phyloP scores from a whole-genome alignment of 2,329 filamentous ascomycete species.

The Macrophomina tecta region DNA sequence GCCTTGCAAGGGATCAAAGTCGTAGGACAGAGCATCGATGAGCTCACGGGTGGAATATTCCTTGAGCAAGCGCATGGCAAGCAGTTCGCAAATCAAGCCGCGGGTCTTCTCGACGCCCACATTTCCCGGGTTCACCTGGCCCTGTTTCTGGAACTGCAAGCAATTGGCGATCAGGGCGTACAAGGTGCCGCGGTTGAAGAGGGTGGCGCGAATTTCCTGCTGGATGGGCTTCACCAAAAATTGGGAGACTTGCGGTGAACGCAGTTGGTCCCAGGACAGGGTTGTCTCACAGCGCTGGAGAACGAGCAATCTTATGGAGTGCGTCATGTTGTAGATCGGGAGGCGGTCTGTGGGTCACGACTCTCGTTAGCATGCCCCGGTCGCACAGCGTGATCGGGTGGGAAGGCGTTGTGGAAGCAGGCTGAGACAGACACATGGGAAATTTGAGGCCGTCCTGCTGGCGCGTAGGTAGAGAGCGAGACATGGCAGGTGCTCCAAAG shows the following conservation, averaged over 20 bases:
- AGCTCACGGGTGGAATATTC: conserved; percentile 89
- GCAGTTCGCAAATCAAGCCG: conserved; percentile 85
- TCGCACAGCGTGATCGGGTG: conserved; percentile 5
- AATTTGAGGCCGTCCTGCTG: not conserved
- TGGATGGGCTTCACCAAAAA: conserved; percentile 96
- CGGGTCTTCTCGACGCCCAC: conserved; percentile 83
- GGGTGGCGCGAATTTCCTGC: conserved; percentile 80
- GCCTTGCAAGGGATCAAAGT: conserved; percentile 91
- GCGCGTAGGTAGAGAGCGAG: not conserved
- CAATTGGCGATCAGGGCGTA: conserved; percentile 94
- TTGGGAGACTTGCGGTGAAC: conserved; percentile 94
- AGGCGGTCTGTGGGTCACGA: conserved; percentile 69
- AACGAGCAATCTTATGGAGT: conserved; percentile 85
- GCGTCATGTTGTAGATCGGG: conserved; percentile 88
- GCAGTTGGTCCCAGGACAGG: conserved; percentile 90
- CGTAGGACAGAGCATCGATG: conserved; percentile 92
- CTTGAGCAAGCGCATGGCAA: conserved; percentile 87
- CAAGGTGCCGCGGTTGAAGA: conserved; percentile 84
- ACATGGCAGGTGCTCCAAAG: not conserved
- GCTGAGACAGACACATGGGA: not conserved
- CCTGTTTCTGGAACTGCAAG: conserved; percentile 90
- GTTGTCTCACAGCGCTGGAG: conserved; percentile 88
- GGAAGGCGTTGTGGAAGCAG: not conserved
- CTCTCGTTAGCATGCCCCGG: conserved; percentile 34
- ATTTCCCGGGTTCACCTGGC: conserved; percentile 79